Percentiles rank a stretch among this genome's conserved stretches.
Evolutionary conservation across 2,329 filamentous ascomycete species (phyloP).

Genomic region (Cladosporium sp.): DNA sequence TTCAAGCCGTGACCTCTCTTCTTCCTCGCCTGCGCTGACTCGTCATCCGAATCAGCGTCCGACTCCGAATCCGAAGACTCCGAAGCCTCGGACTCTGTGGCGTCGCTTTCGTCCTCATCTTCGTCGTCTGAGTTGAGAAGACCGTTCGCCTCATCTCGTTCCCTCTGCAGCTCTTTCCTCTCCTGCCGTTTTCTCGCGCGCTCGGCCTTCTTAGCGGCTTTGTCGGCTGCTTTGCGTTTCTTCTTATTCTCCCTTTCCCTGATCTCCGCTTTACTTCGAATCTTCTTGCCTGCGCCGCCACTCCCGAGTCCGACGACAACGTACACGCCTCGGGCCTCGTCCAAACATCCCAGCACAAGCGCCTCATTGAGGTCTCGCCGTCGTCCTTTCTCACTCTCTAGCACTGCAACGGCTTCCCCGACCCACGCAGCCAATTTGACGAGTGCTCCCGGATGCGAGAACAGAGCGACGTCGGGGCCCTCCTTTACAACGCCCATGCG

Average conservation of each 20-base stretch:
- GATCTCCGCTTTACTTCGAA: constrained; percentile 28
- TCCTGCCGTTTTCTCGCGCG: constrained; percentile 51
- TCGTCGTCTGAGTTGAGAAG: constrained; percentile 39
- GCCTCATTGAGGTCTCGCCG: constrained; percentile 59
- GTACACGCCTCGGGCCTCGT: constrained; percentile 82
- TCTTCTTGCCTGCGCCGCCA: constrained; percentile 65
- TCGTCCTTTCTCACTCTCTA: constrained; percentile 74
- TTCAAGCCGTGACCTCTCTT: constrained; percentile 71
- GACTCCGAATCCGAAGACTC: constrained; percentile 31
- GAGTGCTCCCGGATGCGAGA: constrained; percentile 85
- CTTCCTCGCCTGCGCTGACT: constrained; percentile 50
- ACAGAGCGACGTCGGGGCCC: constrained; percentile 82
- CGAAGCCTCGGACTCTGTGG: constrained; percentile 45
- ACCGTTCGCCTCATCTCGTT: constrained; percentile 55
- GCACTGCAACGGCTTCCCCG: constrained; percentile 81
- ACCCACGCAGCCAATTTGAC: constrained; percentile 94
- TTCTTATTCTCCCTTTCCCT: constrained; percentile 58
- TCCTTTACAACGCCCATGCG: constrained; percentile 95
- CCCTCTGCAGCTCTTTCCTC: constrained; percentile 51
- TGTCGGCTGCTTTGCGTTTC: constrained; percentile 51
- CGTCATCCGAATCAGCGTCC: constrained; percentile 32
- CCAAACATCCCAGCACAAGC: constrained; percentile 81
- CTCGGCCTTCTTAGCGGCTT: constrained; percentile 43
- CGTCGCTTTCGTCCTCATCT: constrained; percentile 46
- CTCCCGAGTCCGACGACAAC: constrained; percentile 81